These are phyloP conservation scores for Vigna unguiculata DNA, from an alignment of 306 rosid species.

Conservation along the genomic window DNA sequence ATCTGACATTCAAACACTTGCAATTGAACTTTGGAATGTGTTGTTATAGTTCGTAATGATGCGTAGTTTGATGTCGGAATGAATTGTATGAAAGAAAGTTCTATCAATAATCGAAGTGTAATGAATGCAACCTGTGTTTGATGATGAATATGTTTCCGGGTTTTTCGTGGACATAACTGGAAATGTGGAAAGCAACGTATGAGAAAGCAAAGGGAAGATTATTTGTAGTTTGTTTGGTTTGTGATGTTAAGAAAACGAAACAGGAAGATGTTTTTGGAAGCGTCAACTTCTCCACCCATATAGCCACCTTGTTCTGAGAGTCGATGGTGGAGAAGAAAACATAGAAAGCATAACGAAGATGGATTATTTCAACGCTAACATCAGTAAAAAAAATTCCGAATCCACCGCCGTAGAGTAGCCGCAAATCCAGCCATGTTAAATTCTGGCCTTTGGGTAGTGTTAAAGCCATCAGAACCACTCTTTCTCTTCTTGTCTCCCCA, in stretches of 20 bases:
- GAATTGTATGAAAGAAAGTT: no score
- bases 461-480: no score
- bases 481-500: neutral
- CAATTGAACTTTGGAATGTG: no score
- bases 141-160: no score
- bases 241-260: neutral
- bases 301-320: neutral
- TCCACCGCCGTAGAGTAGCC: conserved; percentile 1
- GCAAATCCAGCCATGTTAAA: conserved; percentile 2
- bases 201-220: no score
- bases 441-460: neutral
- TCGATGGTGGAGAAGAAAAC: neutral
- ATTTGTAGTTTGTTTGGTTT: neutral
- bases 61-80: no score
- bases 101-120: no score
- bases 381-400: neutral
- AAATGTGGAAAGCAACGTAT: no score
- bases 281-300: neutral
- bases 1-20: no score
- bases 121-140: no score
- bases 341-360: neutral
- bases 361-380: neutral
- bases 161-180: no score
- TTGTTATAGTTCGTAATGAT: no score
- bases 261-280: neutral